Base-by-base conservation (phyloP, 768 basidiomycete species). In the Mycena belliarum region DNA sequence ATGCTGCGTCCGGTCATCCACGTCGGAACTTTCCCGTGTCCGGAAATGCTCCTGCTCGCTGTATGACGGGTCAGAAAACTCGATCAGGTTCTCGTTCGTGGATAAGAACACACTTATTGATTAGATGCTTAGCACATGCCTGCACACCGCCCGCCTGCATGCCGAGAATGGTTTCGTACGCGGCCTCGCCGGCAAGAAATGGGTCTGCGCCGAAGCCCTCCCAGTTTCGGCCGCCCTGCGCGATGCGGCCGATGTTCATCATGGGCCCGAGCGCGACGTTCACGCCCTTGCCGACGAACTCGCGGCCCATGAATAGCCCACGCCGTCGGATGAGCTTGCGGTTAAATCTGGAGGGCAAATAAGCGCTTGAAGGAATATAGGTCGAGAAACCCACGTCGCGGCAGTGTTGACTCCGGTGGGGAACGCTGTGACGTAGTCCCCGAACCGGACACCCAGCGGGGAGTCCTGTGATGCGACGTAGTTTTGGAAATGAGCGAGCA, bases 161-260 rank as follows among this genome's bases (percentile, higher is more conserved):
- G 8, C 94, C 94, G 18, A 90, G 73, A 51, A 95, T 83, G 0
- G 93, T 95, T 71, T 93, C 89, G 55, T 85, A 88, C 5, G 86
- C 82, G 1, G 79, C 76, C 67, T 91, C 92, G 14, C 95, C 93
- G n/a, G 82, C 66, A 16, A 96, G 75, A 74, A 85, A 96, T 0
- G 95, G 95, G 69, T 97, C 95, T 11, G 82, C 92, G 28, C 94
- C 93, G 56, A 94, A 95, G n/a, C 92, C 93, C 77, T 96, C 95
- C 91, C 93, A 96, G 71, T 95, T 93, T 26, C 95, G 79, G 18
- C 95, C 95, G 8, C 89, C 92, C 61, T 83, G 78, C 3, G 89
- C 86, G 20, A 87, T 72, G 18, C 91, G 83, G 1, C 88, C 90
- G 76, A 95, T 82, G 69, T 95, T 94, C 85, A 92, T 94, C 88